Percentiles rank a stretch among this genome's conserved stretches.
These are phyloP conservation scores for Hansfordia pulvinata DNA, from an alignment of 2,329 filamentous ascomycete genomes.

Conservation along the genomic window DNA sequence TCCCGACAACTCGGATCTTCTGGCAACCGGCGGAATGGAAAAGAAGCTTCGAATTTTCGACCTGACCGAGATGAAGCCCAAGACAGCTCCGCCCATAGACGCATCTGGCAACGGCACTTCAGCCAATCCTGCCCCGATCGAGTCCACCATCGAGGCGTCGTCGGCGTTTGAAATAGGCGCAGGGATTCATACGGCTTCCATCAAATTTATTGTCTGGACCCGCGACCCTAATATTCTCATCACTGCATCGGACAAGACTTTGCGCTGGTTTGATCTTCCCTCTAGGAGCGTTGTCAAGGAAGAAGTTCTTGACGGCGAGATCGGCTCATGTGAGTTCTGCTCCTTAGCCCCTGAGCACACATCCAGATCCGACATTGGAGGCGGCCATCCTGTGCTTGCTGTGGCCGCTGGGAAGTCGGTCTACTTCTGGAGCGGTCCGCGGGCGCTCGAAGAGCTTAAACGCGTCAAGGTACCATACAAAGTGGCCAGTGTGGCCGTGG, in stretches of 20 bases:
- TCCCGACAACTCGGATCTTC: conserved; percentile 63
- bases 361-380: conserved; percentile 47
- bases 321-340: conserved; percentile 86
- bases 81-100: conserved; percentile 17
- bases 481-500: conserved; percentile 80
- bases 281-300: conserved; percentile 62
- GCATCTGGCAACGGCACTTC: conserved; percentile 14
- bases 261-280: conserved; percentile 89
- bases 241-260: conserved; percentile 81
- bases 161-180: conserved; percentile 76
- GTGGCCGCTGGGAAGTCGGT: conserved; percentile 90
- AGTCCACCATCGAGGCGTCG: conserved; percentile 40
- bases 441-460: conserved; percentile 63
- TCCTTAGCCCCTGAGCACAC: conserved; percentile 45
- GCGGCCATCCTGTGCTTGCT: conserved; percentile 60
- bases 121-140: conserved; percentile 16
- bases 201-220: conserved; percentile 96
- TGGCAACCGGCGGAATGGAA: conserved; percentile 90
- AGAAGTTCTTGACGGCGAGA: conserved; percentile 67
- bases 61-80: conserved; percentile 45
- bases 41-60: conserved; percentile 96
- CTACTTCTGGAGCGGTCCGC: conserved; percentile 75
- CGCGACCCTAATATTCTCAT: conserved; percentile 77
- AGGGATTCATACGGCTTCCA: conserved; percentile 71
- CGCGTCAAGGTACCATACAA: conserved; percentile 69